These are phyloP conservation scores for Hirsutella thompsonii DNA, from an alignment of 2,329 filamentous ascomycete species.

Conservation along the genomic window DNA sequence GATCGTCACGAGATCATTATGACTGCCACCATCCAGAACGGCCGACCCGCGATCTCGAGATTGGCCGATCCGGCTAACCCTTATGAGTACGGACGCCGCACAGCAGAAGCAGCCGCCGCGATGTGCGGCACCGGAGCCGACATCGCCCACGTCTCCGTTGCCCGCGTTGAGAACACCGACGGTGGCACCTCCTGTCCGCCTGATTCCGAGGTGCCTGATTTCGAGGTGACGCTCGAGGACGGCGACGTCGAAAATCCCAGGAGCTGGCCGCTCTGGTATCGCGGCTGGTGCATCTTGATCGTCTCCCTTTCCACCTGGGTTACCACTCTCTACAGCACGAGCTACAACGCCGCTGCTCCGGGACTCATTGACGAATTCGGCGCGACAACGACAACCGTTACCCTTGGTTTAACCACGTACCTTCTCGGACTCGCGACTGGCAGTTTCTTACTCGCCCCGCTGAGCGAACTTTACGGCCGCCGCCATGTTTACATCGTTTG, in stretches of 20 bases:
- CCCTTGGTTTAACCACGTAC: conserved; percentile 68
- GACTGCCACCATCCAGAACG: no score
- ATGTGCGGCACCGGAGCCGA: no score
- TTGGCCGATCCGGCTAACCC: no score
- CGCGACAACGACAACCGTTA: conserved; percentile 45
- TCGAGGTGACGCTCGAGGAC: conserved; percentile 60
- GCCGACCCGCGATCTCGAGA: no score
- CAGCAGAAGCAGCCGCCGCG: no score
- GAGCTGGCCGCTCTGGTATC: conserved; percentile 48
- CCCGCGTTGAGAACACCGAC: conserved; percentile 27
- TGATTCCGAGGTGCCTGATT: no score
- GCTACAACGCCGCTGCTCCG: conserved; percentile 60
- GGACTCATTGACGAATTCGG: conserved; percentile 57
- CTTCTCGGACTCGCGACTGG: conserved; percentile 62
- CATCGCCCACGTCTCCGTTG: conserved; percentile 31
- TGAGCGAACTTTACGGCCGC: conserved; percentile 59
- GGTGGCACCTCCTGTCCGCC: conserved; percentile 29
- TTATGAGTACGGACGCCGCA: no score
- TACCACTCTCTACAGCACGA: conserved; percentile 62
- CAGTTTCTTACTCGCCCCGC: conserved; percentile 58
- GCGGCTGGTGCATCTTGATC: conserved; percentile 28
- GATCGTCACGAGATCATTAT: no score
- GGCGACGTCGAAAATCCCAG: conserved; percentile 52
- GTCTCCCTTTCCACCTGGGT: conserved; percentile 34
- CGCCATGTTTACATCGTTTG: conserved; percentile 56